Evolutionary conservation across 2,329 filamentous ascomycete genomes (phyloP).

Genomic region (Paecilomyces fulvus): DNA sequence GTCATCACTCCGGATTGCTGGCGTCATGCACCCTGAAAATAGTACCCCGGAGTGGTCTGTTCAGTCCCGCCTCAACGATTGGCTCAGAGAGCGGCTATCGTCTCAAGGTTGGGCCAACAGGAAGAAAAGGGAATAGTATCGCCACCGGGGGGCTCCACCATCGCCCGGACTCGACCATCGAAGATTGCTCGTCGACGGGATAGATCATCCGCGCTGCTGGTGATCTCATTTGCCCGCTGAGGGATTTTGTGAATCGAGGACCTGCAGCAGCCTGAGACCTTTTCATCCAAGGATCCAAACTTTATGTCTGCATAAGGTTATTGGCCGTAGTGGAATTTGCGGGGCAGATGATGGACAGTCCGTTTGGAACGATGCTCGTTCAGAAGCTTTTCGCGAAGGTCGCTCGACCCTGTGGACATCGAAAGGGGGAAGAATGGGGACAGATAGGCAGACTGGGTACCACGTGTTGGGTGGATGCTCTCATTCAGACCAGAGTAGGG

Average conservation of each 20-base stretch:
- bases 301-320: background rate
- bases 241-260: background rate
- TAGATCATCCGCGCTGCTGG: background rate
- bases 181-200: background rate
- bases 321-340: background rate
- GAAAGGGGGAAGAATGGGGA: background rate
- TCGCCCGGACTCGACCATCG: background rate
- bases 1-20: conserved; percentile 8
- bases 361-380: no score
- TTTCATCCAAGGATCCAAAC: background rate
- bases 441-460: background rate
- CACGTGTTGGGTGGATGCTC: background rate
- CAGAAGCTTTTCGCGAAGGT: background rate
- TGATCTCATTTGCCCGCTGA: background rate
- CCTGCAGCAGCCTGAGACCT: background rate
- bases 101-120: background rate
- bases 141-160: background rate
- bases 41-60: conserved; percentile 12
- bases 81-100: conserved; percentile 4
- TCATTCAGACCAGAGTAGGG: background rate
- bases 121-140: background rate
- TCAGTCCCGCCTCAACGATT: conserved; percentile 17
- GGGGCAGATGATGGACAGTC: background rate
- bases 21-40: conserved; percentile 27
- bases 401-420: background rate